Base-by-base conservation (phyloP, 2,329 filamentous ascomycete species). In the Metarhizium rileyi region DNA sequence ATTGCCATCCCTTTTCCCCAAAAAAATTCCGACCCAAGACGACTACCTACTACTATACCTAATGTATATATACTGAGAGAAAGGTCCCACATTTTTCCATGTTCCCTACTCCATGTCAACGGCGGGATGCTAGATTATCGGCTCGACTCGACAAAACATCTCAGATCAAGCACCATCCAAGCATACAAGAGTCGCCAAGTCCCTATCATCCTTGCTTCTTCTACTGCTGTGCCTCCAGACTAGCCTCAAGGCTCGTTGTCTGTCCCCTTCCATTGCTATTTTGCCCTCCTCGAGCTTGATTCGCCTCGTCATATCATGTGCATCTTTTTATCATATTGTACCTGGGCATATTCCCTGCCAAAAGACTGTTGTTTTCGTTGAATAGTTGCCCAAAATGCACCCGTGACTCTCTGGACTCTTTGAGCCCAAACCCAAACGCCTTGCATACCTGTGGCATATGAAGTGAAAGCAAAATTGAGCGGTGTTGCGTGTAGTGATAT, bases 381-480 rank as follows among this genome's bases (percentile, higher is more conserved):
- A 43, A 20, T 27, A 10, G 27, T 14, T 45, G 30, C 10, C 16
- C 36, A 4, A 10, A 16, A 16, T 25, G 20, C 38, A 6, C 23
- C n/a, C 16, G 9, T 40, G n/a, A 12, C 23, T 18, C 9, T 12
- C 36, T 12, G 18, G 16, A 41, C 12, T 33, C 16, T 12, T 33
- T 12, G 4, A 14, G 5, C 27, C 27, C 12, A 38, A 22, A 26
- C 33, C 40, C 18, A 30, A 52, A 52, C 51, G 51, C 51, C 51
- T 26, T 25, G 46, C 42, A 48, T 38, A 43, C 0, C 28, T 46
- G 10, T 16, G 16, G 16, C 7, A 12, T 33, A n/a, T n/a, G n/a
- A n/a, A n/a, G n/a, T 20, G 28, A 27, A 40, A 16, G 41, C 12
- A 30, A 9, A 10, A 3, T 23, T 10, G 28, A 7, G 20, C 27